Percentiles rank a stretch among this genome's conserved stretches.
Conservation (phyloP, 2,329 filamentous ascomycete species). For the Atkinsonella hypoxylon region DNA sequence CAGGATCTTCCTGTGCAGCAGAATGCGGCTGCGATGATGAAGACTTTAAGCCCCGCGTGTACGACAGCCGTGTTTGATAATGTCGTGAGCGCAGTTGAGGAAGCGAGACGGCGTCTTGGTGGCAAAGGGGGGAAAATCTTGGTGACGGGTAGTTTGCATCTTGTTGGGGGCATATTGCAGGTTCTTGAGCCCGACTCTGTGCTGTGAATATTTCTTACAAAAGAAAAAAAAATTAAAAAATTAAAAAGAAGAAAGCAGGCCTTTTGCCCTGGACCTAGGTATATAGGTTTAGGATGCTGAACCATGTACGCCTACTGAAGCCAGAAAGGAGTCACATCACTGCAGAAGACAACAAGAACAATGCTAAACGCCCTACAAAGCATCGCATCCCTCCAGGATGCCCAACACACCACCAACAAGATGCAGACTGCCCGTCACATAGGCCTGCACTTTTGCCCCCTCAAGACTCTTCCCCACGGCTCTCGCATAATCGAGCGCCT, state of each 20-base stretch:
- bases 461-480: slow-evolving; percentile 20
- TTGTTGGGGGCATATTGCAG: slow-evolving; percentile 69
- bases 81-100: slow-evolving; percentile 56
- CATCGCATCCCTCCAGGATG: slow-evolving; percentile 35
- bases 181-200: slow-evolving; percentile 44
- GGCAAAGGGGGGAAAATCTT: slow-evolving; percentile 37
- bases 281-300: not conserved
- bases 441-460: slow-evolving; percentile 29
- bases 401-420: slow-evolving; percentile 44
- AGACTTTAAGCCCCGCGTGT: slow-evolving; percentile 35
- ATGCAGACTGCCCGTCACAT: slow-evolving; percentile 53
- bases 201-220: slow-evolving; percentile 17
- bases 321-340: too few relatives aligned
- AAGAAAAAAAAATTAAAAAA: not conserved
- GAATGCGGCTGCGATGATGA: slow-evolving; percentile 50
- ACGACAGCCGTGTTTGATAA: slow-evolving; percentile 46
- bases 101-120: slow-evolving; percentile 33
- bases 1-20: slow-evolving; percentile 50
- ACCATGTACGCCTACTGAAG: too few relatives aligned
- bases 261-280: not conserved
- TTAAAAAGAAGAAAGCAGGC: not conserved
- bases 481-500: slow-evolving; percentile 38
- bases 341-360: not conserved
- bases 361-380: slow-evolving; percentile 17
- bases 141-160: slow-evolving; percentile 73